Evolutionary conservation across 371 early-diverging fungal genomes (phyloP), one percentile per base, ranked within the genome.

Genomic region (Zychaea mexicana): DNA sequence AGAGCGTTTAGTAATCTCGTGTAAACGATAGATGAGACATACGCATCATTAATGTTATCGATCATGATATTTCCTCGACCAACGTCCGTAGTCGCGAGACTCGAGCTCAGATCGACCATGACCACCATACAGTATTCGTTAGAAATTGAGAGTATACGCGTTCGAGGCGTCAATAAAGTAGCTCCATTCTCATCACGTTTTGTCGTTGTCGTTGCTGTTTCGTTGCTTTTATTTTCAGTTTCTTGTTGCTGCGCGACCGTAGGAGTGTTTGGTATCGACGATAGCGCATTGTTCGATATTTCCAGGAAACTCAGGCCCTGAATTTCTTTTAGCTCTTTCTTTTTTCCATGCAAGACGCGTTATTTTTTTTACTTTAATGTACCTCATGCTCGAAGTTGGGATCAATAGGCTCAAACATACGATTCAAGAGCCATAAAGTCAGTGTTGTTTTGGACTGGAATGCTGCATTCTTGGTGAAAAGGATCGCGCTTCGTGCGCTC

Each of bases 51-150:
- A 24, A 82, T 77, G 57, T 81, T 76, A 10, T 81, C 79, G 55
- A 86, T 83, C 60, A 86, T 73, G 12, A 88, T 78, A 33, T 78
- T 78, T 15, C 82, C 79, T 8, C 74, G 74, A 15, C 61, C 70
- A 21, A 80, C 71, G 64, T 90, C 90, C 3, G 90, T 85, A 2
- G 88, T 85, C 19, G 89, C 82, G 65, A 93, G 79, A 59, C 90
- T 89, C 1, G 90, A 86, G 15, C 85, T 85, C 28, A 89, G 77
- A 68, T 93, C 93, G 32, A 93, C 74, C 61, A 91, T 75, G 68
- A 90, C 85, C 2, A 90, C 88, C 38, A 89, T 75, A 0, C 84
- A 76, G 63, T 91, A 85, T 60, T 85, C 76, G 46, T 74, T 73
- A 46, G 84, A 77, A 47, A 90, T 59, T 0, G 76, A 76, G 21